A percentile compares a stretch with the other conserved stretches of the same genome.
Evolutionary conservation across 2,329 filamentous ascomycete species (phyloP).

Genomic region (Amylocarpus encephaloides): DNA sequence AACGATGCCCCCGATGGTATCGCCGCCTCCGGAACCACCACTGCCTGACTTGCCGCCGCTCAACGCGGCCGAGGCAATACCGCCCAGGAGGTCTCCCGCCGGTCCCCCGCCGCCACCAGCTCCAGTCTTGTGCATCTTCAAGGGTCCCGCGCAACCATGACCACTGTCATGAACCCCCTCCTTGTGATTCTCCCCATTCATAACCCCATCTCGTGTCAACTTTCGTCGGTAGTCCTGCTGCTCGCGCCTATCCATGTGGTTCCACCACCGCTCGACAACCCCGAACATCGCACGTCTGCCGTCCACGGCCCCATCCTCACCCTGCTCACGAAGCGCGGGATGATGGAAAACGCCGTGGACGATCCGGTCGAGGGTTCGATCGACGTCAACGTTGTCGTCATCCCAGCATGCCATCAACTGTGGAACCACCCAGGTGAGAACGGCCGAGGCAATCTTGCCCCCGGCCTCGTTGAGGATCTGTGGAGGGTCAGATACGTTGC

Average conservation of each 20-base stretch:
- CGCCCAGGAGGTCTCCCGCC: constrained; percentile 50
- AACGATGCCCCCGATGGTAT: constrained; percentile 63
- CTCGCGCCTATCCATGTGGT: constrained; percentile 52
- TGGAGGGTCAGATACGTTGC: constrained; percentile 27
- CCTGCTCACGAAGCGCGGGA: constrained; percentile 67
- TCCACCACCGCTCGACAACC: constrained; percentile 82
- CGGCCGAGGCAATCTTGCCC: constrained; percentile 71
- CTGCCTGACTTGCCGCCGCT: constrained; percentile 21
- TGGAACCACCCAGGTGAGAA: constrained; percentile 80
- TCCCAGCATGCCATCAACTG: constrained; percentile 87
- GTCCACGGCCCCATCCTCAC: constrained; percentile 63
- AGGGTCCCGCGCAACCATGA: constrained; percentile 70
- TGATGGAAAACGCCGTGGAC: constrained; percentile 82
- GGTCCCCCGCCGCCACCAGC: constrained; percentile 47
- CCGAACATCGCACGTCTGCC: constrained; percentile 72
- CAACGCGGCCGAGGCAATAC: constrained; percentile 45
- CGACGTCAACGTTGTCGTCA: constrained; percentile 62
- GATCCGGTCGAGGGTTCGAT: constrained; percentile 67
- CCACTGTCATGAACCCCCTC: constrained; percentile 77
- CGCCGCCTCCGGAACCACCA: constrained; percentile 37
- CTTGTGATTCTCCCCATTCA: constrained; percentile 76
- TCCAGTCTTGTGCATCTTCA: constrained; percentile 67
- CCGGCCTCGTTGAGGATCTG: constrained; percentile 77
- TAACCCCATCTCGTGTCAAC: constrained; percentile 72
- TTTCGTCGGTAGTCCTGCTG: constrained; percentile 65